Evolutionary conservation across 2,329 filamentous ascomycete species (phyloP).

Genomic region (Pochonia chlamydosporia): DNA sequence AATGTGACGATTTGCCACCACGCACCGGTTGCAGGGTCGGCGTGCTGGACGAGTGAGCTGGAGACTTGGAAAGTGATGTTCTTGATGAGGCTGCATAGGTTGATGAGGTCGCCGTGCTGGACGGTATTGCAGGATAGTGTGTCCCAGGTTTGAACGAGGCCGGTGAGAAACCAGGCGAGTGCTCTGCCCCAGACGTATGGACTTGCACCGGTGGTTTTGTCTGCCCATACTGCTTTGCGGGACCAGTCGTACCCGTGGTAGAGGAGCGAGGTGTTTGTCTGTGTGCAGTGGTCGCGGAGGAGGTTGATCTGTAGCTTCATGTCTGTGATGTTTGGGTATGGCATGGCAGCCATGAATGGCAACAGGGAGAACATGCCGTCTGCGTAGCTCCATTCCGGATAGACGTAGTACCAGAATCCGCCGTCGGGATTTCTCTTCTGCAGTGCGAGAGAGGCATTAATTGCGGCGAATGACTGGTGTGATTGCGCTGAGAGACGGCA

Average conservation of each 20-base stretch:
- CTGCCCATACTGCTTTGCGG: constrained; percentile 44
- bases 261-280: constrained; percentile 1
- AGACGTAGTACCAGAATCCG: constrained; percentile 33
- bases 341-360: constrained; percentile 28
- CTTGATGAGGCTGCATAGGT: constrained; percentile 15
- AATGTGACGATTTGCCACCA: constrained; percentile 51
- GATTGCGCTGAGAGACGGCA: constrained; percentile 7
- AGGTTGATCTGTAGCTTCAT: constrained; percentile 16
- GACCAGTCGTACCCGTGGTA: constrained; percentile 50
- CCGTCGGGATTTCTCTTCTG: constrained; percentile 24
- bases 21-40: constrained; percentile 37
- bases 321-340: constrained; percentile 12
- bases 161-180: constrained; percentile 49
- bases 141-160: constrained; percentile 44
- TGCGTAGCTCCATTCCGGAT: constrained; percentile 46
- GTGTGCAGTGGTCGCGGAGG: constrained; percentile 10
- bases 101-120: not conserved
- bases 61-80: not conserved
- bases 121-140: constrained; percentile 23
- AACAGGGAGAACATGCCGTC: constrained; percentile 47
- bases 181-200: constrained; percentile 49
- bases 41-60: constrained; percentile 27
- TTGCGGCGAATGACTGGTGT: constrained; percentile 9
- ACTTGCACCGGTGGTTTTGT: constrained; percentile 41
- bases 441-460: constrained; percentile 14